Conservation (phyloP, 345 rosid genomes). For the Sonneratia caseolaris region DNA sequence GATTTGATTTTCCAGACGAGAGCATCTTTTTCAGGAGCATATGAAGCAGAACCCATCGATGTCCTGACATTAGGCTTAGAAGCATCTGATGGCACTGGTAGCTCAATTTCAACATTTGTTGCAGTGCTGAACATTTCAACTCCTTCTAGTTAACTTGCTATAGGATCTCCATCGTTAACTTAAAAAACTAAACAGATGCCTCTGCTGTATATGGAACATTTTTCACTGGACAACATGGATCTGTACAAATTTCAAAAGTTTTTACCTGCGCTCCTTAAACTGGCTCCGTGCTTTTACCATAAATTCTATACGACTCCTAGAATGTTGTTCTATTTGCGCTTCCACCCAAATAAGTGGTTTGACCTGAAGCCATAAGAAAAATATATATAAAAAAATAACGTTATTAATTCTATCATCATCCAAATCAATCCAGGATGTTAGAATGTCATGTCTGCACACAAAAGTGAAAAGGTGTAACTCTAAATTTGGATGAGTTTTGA, state of each 20-base stretch:
- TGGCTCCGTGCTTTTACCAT: slow-evolving; percentile 90
- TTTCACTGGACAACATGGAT: neutral
- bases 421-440: neutral
- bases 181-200: neutral
- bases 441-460: neutral
- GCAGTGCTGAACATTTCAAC: slow-evolving; percentile 43
- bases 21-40: slow-evolving; percentile 75
- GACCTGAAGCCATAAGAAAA: slow-evolving; percentile 34
- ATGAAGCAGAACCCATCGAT: slow-evolving; percentile 86
- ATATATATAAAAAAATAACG: neutral
- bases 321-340: slow-evolving; percentile 83
- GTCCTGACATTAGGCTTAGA: slow-evolving; percentile 82
- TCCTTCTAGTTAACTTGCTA: neutral
- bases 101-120: slow-evolving; percentile 57
- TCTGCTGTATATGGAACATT: neutral
- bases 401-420: neutral
- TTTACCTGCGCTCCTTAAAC: slow-evolving; percentile 92
- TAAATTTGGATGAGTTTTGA: neutral
- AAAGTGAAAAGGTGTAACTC: neutral
- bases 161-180: neutral
- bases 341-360: slow-evolving; percentile 95
- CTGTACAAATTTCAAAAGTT: neutral
- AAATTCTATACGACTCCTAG: slow-evolving; percentile 84
- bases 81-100: slow-evolving; percentile 70
- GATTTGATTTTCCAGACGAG: slow-evolving; percentile 70